These are phyloP conservation scores for Craspedostauros australis DNA, from an alignment of 108 stramenopile genomes.

Conservation along the genomic window DNA sequence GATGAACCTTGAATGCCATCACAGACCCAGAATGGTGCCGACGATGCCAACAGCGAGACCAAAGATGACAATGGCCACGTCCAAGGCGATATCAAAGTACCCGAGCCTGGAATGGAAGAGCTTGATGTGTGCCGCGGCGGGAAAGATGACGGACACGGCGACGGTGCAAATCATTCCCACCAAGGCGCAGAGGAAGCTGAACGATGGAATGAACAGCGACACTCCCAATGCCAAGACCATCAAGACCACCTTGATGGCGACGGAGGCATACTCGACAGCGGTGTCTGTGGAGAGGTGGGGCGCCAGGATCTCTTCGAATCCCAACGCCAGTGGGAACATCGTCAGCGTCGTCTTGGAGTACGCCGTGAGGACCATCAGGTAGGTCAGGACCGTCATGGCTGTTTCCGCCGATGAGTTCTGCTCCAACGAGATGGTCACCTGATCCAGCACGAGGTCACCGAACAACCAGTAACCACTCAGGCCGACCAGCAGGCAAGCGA, in stretches of 20 bases:
- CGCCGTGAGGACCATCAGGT: constrained; percentile 80
- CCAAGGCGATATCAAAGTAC: constrained; percentile 30
- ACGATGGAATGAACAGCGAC: constrained; percentile 71
- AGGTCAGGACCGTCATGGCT: constrained; percentile 59
- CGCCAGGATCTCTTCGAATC: constrained; percentile 76
- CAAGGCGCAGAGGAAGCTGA: constrained; percentile 62
- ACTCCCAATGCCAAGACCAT: constrained; percentile 47
- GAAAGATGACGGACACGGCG: constrained; percentile 69
- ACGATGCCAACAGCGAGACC: constrained; percentile 18
- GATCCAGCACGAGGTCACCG: constrained; percentile 67
- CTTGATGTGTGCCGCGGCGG: constrained; percentile 62
- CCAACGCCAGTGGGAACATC: constrained; percentile 76
- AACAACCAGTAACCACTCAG: constrained; percentile 76
- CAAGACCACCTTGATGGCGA: constrained; percentile 50
- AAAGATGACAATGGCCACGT: constrained; percentile 4
- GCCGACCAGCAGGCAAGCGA: constrained; percentile 49
- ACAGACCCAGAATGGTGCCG: not conserved
- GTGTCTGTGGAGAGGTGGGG: constrained; percentile 51
- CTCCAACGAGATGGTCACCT: constrained; percentile 71
- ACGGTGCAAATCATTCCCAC: constrained; percentile 82
- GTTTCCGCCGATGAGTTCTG: constrained; percentile 31
- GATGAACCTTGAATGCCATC: constrained; percentile 1
- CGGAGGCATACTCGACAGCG: constrained; percentile 41
- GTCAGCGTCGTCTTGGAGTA: constrained; percentile 74
- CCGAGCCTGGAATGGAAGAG: constrained; percentile 53